phyloP scores from a whole-genome alignment of 805 yeast species.

The Zygosaccharomyces pseudorouxii region DNA sequence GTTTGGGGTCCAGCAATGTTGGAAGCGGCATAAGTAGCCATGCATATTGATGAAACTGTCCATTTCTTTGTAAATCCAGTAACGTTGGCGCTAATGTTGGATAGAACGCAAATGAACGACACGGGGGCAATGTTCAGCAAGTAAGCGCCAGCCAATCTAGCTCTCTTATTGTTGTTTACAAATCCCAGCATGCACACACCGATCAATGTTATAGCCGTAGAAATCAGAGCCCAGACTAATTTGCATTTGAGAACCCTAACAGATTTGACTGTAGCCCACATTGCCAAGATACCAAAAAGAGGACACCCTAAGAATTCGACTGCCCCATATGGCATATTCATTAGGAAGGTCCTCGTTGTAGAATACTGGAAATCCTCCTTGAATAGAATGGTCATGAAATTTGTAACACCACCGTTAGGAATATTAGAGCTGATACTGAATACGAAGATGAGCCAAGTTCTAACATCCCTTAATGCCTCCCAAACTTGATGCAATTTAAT shows the following conservation, averaged over 20 bases:
- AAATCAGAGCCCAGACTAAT: conserved; percentile 34
- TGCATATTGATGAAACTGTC: conserved; percentile 51
- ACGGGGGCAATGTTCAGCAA: conserved; percentile 37
- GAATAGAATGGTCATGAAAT: conserved; percentile 44
- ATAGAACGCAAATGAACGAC: conserved; percentile 34
- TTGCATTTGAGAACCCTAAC: conserved; percentile 18
- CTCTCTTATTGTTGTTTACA: conserved; percentile 31
- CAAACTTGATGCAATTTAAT: conserved; percentile 52
- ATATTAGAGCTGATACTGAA: conserved; percentile 40
- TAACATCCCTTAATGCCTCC: conserved; percentile 48
- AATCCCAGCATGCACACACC: conserved; percentile 44
- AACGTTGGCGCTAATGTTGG: conserved; percentile 44
- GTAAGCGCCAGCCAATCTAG: conserved; percentile 40
- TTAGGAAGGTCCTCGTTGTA: conserved; percentile 38
- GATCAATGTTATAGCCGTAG: conserved; percentile 30
- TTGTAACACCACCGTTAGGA: conserved; percentile 54
- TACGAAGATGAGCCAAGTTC: conserved; percentile 45
- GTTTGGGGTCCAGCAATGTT: conserved; percentile 72
- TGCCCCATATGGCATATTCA: conserved; percentile 46
- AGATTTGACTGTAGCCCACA: conserved; percentile 19
- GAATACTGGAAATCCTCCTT: conserved; percentile 42
- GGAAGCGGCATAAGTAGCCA: conserved; percentile 65
- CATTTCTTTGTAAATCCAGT: conserved; percentile 75
- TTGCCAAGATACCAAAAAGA: conserved; percentile 27
- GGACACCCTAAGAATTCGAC: conserved; percentile 41